Evolutionary conservation across 495 filamentous ascomycete genomes (phyloP).

Genomic region (Lineolata rhizophorae): DNA sequence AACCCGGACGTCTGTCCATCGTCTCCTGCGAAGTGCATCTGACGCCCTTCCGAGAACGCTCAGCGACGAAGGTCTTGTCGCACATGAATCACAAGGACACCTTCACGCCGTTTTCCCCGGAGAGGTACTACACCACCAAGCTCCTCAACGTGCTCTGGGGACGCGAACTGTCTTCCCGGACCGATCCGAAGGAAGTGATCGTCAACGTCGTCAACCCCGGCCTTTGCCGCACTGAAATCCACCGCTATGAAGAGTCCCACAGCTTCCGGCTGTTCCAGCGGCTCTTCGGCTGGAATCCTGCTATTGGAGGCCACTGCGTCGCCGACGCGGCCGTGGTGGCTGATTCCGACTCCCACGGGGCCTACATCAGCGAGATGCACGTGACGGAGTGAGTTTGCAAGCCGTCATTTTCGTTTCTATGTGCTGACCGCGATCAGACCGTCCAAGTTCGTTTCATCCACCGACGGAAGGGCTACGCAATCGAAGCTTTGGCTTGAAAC

Average conservation of each 20-base stretch:
- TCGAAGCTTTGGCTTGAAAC: too few species aligned
- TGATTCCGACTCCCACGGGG: conserved; percentile 3
- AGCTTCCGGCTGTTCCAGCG: conserved; percentile 1
- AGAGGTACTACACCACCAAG: neutral
- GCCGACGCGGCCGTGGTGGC: conserved; percentile 6
- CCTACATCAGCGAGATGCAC: too few species aligned
- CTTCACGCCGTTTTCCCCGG: neutral
- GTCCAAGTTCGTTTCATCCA: too few species aligned
- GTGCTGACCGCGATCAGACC: too few species aligned
- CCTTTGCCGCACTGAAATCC: neutral
- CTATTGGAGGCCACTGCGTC: conserved; percentile 2
- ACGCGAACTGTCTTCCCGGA: neutral
- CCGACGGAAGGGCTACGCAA: too few species aligned
- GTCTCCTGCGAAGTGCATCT: neutral
- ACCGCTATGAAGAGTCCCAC: neutral
- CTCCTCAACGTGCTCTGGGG: neutral
- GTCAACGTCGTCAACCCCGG: neutral
- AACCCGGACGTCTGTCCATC: neutral
- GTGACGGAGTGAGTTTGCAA: too few species aligned
- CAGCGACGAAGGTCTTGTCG: conserved; percentile 1
- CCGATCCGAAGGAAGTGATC: neutral
- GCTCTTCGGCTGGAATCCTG: neutral
- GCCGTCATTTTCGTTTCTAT: too few species aligned
- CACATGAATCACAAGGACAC: conserved; percentile 1
- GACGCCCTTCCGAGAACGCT: conserved; percentile 1